Conservation (phyloP, 1,284 basidiomycete species). For the Lentinus polychrous region DNA sequence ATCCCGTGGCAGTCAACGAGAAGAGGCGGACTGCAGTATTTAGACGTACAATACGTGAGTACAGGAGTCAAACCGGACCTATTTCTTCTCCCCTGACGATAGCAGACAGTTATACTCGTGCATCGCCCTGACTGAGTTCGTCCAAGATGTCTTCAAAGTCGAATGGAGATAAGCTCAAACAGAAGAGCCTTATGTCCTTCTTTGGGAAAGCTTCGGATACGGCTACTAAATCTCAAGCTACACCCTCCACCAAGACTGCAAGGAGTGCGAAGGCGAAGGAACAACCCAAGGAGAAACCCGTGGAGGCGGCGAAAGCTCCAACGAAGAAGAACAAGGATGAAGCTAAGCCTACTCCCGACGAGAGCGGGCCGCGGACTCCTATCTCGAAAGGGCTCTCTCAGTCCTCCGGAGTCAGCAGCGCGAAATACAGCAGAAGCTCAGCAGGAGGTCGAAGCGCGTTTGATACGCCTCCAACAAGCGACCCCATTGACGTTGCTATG, state of each 20-base stretch:
- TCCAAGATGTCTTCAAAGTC: slow-evolving; percentile 6
- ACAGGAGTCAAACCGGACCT: too few species aligned
- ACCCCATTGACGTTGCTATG: slow-evolving; percentile 70
- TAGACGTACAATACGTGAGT: too few species aligned
- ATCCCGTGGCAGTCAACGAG: too few species aligned
- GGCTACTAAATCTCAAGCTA: slow-evolving; percentile 19
- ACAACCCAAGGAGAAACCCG: slow-evolving; percentile 16
- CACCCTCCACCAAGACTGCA: slow-evolving; percentile 18
- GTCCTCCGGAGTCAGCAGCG: slow-evolving; percentile 23
- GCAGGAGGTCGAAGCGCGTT: slow-evolving; percentile 39
- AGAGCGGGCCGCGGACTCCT: slow-evolving; percentile 19
- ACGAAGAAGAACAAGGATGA: slow-evolving; percentile 8
- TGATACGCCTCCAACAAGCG: slow-evolving; percentile 69
- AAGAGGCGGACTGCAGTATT: too few species aligned
- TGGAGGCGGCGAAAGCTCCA: background rate
- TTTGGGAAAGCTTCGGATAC: slow-evolving; percentile 42
- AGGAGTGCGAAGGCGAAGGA: slow-evolving; percentile 19
- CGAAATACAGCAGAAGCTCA: slow-evolving; percentile 41
- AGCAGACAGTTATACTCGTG: too few species aligned
- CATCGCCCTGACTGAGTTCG: background rate
- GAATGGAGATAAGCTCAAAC: slow-evolving; percentile 44
- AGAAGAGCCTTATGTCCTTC: slow-evolving; percentile 69
- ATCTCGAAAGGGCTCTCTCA: slow-evolving; percentile 20
- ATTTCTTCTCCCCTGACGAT: too few species aligned
- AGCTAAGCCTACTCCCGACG: slow-evolving; percentile 19